Percentiles rank a stretch among this genome's conserved stretches.
Conservation (phyloP, 371 early-diverging fungal species). For the Paraphysoderma sedebokerense region DNA sequence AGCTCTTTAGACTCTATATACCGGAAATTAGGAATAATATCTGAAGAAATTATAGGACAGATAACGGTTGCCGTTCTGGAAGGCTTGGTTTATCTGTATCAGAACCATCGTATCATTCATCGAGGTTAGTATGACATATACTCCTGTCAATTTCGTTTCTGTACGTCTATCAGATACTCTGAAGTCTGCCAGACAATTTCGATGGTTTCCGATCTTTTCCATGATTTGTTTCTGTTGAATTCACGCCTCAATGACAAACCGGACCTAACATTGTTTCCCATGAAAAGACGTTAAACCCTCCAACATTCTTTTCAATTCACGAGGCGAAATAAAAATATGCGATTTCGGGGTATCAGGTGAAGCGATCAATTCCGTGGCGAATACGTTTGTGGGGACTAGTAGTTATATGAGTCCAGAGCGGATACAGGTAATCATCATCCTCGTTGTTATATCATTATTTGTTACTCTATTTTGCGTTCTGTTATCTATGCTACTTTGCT, state of each 20-base stretch:
- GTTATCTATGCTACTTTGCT: too few species aligned
- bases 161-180: too few species aligned
- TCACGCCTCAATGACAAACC: too few species aligned
- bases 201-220: too few species aligned
- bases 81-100: slow-evolving; percentile 66
- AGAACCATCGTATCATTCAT: slow-evolving; percentile 76
- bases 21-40: background rate
- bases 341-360: slow-evolving; percentile 91
- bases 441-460: too few species aligned
- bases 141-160: background rate
- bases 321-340: slow-evolving; percentile 82
- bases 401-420: slow-evolving; percentile 94
- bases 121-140: slow-evolving; percentile 12
- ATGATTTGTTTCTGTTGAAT: too few species aligned
- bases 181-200: too few species aligned
- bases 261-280: too few species aligned
- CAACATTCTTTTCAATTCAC: slow-evolving; percentile 65
- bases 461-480: too few species aligned
- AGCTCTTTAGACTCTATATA: background rate
- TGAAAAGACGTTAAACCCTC: slow-evolving; percentile 84
- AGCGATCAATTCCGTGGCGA: slow-evolving; percentile 70
- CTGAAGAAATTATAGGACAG: slow-evolving; percentile 33
- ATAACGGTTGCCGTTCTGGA: slow-evolving; percentile 40
- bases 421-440: slow-evolving; percentile 57
- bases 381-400: slow-evolving; percentile 88